Evolutionary conservation across 169 alveolate species (phyloP), one percentile per base, ranked within the genome.

Genomic region (Eimeria acervulina): DNA sequence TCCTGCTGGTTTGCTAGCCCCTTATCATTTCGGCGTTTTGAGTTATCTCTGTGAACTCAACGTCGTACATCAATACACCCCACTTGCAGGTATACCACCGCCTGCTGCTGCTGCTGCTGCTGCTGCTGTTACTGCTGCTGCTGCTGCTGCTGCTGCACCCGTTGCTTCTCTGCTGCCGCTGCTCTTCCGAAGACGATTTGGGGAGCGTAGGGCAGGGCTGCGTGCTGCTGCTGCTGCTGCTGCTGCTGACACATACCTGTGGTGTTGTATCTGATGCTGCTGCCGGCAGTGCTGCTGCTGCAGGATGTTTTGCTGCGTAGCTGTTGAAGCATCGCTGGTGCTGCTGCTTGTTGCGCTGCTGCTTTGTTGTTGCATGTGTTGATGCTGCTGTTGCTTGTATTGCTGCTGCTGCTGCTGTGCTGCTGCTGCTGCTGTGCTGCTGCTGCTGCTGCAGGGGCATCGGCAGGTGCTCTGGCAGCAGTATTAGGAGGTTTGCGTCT

Each of bases 1-100:
- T n/a, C 97, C 97, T 7, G 97, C 97, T 2, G 97, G 97, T 51
- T 90, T 95, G 1, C 63, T 95, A 2, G 78, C 87, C 33, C 96
- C 97, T 13, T 95, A 95, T n/a, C 97, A 95, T 81, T 81, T 90
- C 23, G 97, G 97, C 0, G 97, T 81, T 2, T 23, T 87, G 36
- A 44, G 80, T 44, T 52, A 47, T n/a, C 95, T 95, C 15, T 44
- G 88, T 40, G 95, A 95, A 17, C 63, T 72, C 21, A 94, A 94
- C 33, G 93, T 81, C 31, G 70, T 95, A n/a, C 83, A 84, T 68
- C 80, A 95, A 55, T 51, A 80, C 59, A 88, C 96, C 2, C 97
- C 97, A 52, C 68, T 95, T 17, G 85, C 95, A 6, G 96, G 96
- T 95, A 52, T 83, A 76, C 92, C 31, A 76, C 70, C n/a, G 31